Conservation (phyloP, 495 filamentous ascomycete genomes). For the Xylaria grammica region DNA sequence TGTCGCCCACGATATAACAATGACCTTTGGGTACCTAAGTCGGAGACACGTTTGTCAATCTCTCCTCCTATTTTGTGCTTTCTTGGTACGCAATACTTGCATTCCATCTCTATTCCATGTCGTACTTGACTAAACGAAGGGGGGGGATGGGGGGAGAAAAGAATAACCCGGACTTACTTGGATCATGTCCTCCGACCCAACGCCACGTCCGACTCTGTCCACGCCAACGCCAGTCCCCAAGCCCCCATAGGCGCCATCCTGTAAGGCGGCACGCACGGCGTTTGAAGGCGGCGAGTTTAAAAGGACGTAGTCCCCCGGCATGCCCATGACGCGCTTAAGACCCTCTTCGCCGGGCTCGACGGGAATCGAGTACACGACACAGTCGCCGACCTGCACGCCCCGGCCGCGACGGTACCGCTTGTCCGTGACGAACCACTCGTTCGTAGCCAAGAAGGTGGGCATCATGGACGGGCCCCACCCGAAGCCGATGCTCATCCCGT, state of each 20-base stretch:
- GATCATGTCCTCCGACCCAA: conserved; percentile 65
- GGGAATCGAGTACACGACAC: conserved; percentile 79
- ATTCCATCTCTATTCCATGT: background rate
- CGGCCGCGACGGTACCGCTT: conserved; percentile 69
- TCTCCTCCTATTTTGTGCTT: background rate
- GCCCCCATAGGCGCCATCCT: no score
- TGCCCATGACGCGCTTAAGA: conserved; percentile 82
- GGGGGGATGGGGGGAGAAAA: background rate
- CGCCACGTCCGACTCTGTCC: conserved; percentile 11
- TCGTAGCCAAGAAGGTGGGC: conserved; percentile 69
- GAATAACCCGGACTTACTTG: conserved; percentile 63
- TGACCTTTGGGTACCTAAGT: conserved; percentile 83
- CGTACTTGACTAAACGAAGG: background rate
- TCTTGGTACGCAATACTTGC: background rate
- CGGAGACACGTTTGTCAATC: background rate
- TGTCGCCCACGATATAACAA: conserved; percentile 88
- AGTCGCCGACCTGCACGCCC: conserved; percentile 76
- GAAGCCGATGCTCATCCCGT: conserved; percentile 56
- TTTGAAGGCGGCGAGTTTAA: conserved; percentile 59
- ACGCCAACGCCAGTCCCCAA: background rate
- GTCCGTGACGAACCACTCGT: conserved; percentile 72
- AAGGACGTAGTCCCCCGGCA: conserved; percentile 90
- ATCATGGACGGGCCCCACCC: conserved; percentile 78
- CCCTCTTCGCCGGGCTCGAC: conserved; percentile 64
- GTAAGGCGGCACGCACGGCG: conserved; percentile 28